phyloP scores from a whole-genome alignment of 192 early-diverging fungal genomes.

The Anaeromyces robustus region DNA sequence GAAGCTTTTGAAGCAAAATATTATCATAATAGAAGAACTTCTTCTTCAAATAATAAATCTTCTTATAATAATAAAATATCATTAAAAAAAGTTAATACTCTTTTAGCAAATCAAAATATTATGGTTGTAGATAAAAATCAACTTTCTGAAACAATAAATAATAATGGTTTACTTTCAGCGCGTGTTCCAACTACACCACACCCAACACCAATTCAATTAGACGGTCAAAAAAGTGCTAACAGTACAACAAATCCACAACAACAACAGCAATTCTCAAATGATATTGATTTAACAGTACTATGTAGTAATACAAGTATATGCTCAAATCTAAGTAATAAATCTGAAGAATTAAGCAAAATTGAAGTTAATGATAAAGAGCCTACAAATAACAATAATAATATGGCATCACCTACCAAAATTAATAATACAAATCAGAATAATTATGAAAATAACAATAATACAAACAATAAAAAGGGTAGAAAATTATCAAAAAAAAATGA shows the following conservation, averaged over 20 bases:
- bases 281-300: not conserved
- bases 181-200: not conserved
- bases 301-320: not conserved
- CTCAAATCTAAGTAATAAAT: too few relatives aligned
- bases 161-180: not conserved
- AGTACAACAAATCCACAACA: not conserved
- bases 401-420: too few relatives aligned
- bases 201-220: not conserved
- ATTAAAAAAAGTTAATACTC: not conserved
- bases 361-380: not conserved
- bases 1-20: not conserved
- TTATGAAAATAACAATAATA: too few relatives aligned
- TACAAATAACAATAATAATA: too few relatives aligned
- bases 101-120: not conserved
- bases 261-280: too few relatives aligned
- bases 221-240: not conserved
- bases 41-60: not conserved
- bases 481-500: not conserved
- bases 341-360: not conserved
- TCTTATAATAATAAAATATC: not conserved
- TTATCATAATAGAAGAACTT: not conserved
- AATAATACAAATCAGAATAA: too few relatives aligned
- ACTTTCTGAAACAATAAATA: not conserved
- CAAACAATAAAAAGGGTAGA: not conserved
- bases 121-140: not conserved